Conservation (phyloP, 2,329 filamentous ascomycete species). For the Shiraia sp. region DNA sequence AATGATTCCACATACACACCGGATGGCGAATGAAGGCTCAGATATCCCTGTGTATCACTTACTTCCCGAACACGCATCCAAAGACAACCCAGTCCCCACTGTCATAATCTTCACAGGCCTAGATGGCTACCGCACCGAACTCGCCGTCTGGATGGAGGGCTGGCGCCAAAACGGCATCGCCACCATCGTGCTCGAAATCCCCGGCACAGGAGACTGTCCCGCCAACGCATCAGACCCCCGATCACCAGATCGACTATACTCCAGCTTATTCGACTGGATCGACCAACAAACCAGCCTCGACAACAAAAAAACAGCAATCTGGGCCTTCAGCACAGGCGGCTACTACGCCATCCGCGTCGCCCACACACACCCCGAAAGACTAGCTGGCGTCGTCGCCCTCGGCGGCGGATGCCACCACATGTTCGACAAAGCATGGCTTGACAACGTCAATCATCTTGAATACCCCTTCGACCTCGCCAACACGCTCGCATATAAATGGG, state of each 20-base stretch:
- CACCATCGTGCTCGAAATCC: constrained; percentile 59
- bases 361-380: constrained; percentile 58
- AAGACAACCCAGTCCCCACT: constrained; percentile 52
- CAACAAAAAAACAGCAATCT: constrained; percentile 53
- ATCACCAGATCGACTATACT: constrained; percentile 59
- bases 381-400: constrained; percentile 57
- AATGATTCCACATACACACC: constrained; percentile 61
- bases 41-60: constrained; percentile 69
- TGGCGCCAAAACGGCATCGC: constrained; percentile 56
- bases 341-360: constrained; percentile 62
- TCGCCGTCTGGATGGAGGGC: constrained; percentile 56
- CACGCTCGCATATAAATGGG: constrained; percentile 56
- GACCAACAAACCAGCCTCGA: constrained; percentile 54
- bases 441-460: constrained; percentile 59
- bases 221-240: constrained; percentile 51
- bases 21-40: constrained; percentile 55
- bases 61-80: constrained; percentile 54
- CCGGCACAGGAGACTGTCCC: constrained; percentile 62
- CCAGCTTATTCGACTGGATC: constrained; percentile 59
- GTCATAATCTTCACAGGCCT: constrained; percentile 63
- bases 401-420: constrained; percentile 61
- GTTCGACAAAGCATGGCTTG: constrained; percentile 60
- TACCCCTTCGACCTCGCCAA: constrained; percentile 63
- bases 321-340: constrained; percentile 63
- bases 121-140: constrained; percentile 63